Evolutionary conservation across 2,329 filamentous ascomycete species (phyloP), one percentile per base, ranked within the genome.

Genomic region (Apiospora sp.): DNA sequence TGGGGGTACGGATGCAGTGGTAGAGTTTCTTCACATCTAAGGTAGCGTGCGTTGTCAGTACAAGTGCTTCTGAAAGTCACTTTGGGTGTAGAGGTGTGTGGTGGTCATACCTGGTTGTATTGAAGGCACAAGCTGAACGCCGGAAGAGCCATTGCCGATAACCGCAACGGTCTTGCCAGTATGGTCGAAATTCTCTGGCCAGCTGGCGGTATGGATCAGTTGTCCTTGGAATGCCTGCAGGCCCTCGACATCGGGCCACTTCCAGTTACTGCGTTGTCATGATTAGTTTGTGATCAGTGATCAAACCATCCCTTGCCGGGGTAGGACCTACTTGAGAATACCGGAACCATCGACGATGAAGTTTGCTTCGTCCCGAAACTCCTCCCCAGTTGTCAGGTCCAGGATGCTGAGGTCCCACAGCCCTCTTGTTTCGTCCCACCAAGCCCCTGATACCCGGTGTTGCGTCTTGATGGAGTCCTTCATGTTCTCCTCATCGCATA

Each of bases 131-230:
- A 90, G 81, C 74, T 90, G 88, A 19, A 90, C 83, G 0, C 87
- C 88, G 0, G 87, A 88, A 24, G 87, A 83, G 8, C 88, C 88
- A 70, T 88, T 89, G 12, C 88, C 88, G 69, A 91, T 88, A n/a
- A 91, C 82, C 2, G 85, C 87, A 10, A 90, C 84, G 0, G 81
- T 83, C 77, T 89, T 90, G 73, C 83, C 84, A n/a, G 81, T 77
- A 72, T 84, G 83, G 69, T 88, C 84, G 54, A 88, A 86, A 24
- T 82, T 78, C 43, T 86, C 80, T 0, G 87, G 86, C 88, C 88
- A 91, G 22, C 81, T 81, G 1, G 88, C 88, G 4, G 85, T 89
- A 76, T 91, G 88, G 44, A 90, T 80, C 8, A 88, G 75, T 0
- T 83, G 78, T 12, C 88, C 88, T 61, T 83, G 76, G 76, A 87